phyloP scores from a whole-genome alignment of 2,329 filamentous ascomycete genomes.

The Colletotrichum paranaense region DNA sequence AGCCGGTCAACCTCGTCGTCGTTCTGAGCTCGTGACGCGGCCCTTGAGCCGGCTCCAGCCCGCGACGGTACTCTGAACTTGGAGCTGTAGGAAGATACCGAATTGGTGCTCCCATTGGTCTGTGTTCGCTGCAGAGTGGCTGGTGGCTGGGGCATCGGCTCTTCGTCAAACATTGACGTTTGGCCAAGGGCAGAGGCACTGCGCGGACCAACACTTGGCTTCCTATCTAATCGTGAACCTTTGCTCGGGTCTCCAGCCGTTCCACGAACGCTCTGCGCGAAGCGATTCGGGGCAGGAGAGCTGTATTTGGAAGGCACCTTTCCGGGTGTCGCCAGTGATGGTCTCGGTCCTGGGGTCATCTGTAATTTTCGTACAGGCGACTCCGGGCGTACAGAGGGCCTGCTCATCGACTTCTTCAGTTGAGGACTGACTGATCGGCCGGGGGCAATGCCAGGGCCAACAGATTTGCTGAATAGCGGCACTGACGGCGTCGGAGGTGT shows the following conservation, averaged over 20 bases:
- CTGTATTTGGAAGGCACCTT: constrained; percentile 66
- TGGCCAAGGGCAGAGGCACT: constrained; percentile 70
- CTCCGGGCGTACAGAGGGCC: constrained; percentile 88
- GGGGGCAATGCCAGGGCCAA: constrained; percentile 81
- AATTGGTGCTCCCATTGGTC: constrained; percentile 65
- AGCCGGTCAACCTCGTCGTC: constrained; percentile 82
- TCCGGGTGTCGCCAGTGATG: constrained; percentile 67
- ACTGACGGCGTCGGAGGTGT: constrained; percentile 74
- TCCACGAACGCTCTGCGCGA: constrained; percentile 73
- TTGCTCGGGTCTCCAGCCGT: constrained; percentile 72
- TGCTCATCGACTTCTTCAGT: constrained; percentile 69
- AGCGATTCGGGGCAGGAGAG: constrained; percentile 71
- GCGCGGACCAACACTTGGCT: constrained; percentile 64
- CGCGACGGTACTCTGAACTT: constrained; percentile 65
- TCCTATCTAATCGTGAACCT: constrained; percentile 58
- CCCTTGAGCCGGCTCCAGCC: constrained; percentile 48
- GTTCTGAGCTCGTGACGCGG: constrained; percentile 56
- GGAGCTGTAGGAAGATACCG: constrained; percentile 64
- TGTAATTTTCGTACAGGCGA: constrained; percentile 81
- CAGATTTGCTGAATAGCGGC: constrained; percentile 88
- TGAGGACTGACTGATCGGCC: constrained; percentile 75
- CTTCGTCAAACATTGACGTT: constrained; percentile 61
- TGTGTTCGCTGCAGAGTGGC: constrained; percentile 62
- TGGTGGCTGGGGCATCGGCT: constrained; percentile 62
- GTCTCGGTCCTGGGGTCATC: constrained; percentile 68